These are phyloP conservation scores for Aspergillus alliaceus DNA, from an alignment of 2,329 filamentous ascomycete genomes.

Conservation along the genomic window DNA sequence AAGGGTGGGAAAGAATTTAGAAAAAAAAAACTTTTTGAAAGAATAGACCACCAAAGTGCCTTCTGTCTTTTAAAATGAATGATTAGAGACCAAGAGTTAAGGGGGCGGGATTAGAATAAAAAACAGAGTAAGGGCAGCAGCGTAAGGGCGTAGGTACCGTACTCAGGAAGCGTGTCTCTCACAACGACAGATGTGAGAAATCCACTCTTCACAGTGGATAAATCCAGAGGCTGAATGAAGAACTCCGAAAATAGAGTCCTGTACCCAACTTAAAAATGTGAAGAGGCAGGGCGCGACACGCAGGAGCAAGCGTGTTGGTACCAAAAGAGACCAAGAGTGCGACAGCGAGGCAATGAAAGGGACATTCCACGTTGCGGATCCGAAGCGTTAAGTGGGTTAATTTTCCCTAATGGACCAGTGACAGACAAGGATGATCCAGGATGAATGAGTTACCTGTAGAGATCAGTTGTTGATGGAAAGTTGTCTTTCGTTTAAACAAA, in stretches of 20 bases:
- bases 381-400: background rate
- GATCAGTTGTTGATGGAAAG: background rate
- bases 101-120: slow-evolving; percentile 1
- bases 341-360: slow-evolving; percentile 11
- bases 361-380: slow-evolving; percentile 21
- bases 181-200: slow-evolving; percentile 3
- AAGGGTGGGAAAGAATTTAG: background rate
- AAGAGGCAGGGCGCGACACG: slow-evolving; percentile 13
- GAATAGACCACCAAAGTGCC: background rate
- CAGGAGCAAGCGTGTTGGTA: slow-evolving; percentile 14
- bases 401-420: slow-evolving; percentile 1
- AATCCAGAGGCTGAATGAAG: slow-evolving; percentile 2
- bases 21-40: too few species aligned
- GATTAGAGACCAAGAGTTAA: slow-evolving; percentile 1
- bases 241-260: slow-evolving; percentile 13
- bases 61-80: background rate
- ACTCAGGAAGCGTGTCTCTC: slow-evolving; percentile 14
- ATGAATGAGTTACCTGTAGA: background rate
- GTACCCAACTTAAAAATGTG: slow-evolving; percentile 8
- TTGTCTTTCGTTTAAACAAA: background rate
- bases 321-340: slow-evolving; percentile 10
- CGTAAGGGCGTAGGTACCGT: slow-evolving; percentile 9
- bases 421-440: background rate
- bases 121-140: slow-evolving; percentile 7
- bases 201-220: slow-evolving; percentile 9